Conservation (phyloP, 2,329 filamentous ascomycete genomes). For the Aspergillus sp. region DNA sequence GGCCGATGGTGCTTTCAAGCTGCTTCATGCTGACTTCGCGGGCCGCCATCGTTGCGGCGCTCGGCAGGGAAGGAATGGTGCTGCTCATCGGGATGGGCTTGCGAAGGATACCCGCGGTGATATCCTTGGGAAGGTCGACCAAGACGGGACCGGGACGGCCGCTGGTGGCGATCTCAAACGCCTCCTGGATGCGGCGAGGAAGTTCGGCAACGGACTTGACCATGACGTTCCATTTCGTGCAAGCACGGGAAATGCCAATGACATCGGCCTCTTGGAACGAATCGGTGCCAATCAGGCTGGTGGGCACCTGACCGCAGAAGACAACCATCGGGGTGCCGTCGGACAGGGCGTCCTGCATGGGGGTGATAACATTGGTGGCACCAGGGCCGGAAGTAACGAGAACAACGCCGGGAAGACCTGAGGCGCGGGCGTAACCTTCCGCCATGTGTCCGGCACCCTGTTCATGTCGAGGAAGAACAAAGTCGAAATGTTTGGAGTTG, state of each 20-base stretch:
- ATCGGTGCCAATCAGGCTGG: constrained; percentile 86
- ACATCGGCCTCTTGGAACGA: constrained; percentile 97
- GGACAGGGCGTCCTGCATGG: constrained; percentile 92
- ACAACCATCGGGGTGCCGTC: constrained; percentile 96
- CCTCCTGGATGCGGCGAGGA: constrained; percentile 91
- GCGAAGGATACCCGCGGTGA: constrained; percentile 80
- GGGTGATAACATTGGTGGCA: constrained; percentile 93
- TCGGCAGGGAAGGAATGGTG: constrained; percentile 74
- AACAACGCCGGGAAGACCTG: constrained; percentile 91
- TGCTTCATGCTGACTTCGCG: constrained; percentile 71
- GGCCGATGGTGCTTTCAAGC: constrained; percentile 69
- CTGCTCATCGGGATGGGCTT: constrained; percentile 79
- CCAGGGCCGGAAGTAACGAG: constrained; percentile 95
- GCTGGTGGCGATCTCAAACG: constrained; percentile 95
- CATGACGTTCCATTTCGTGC: constrained; percentile 99
- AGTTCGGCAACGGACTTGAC: constrained; percentile 93
- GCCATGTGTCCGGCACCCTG: constrained; percentile 99
- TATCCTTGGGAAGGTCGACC: constrained; percentile 94
- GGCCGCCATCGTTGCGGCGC: constrained; percentile 79
- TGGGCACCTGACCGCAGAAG: constrained; percentile 90
- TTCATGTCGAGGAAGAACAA: constrained; percentile 92
- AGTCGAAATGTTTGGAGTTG: constrained; percentile 95
- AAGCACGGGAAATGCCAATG: constrained; percentile 87
- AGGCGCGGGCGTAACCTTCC: constrained; percentile 91
- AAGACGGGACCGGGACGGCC: constrained; percentile 92